Evolutionary conservation across 805 yeast genomes (phyloP), one percentile per base, ranked within the genome.

Genomic region (Pichia cabralensis): DNA sequence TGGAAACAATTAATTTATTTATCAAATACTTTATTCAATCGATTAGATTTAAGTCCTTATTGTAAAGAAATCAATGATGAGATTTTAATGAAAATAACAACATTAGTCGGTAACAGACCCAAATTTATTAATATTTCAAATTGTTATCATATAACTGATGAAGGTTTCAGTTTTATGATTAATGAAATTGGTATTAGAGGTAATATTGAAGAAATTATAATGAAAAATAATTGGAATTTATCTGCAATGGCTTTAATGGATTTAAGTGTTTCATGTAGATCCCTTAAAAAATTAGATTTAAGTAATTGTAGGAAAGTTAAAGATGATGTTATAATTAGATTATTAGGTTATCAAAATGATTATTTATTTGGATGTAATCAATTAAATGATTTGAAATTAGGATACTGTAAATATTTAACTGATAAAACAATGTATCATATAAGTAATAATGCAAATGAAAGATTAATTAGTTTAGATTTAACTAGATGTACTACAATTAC

Each of bases 181-280:
- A 78, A 74, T 46, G 82, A 79, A 44, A 66, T 79, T 35, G 86
- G 86, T 2, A 74, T 77, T 45, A 51, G 73, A 26, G 85, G 85
- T 3, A 62, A 65, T 22, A 67, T 81, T 29, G 61, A 62, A 34
- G 55, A 57, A 8, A 57, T 81, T 32, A 67, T 64, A 40, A 77
- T 80, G 85, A 65, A 63, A 41, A 73, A 81, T 12, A 77, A 72
- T 31, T 80, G 89, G 89, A 83, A 78, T 45, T 74, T 81, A 8
- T 71, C 78, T 39, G 83, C 85, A 3, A 76, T 79, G 83, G 81
- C 88, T 3, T 77, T 80, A 21, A 78, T 80, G 85, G 89, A 81
- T 51, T 55, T 80, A 27, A 69, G 84, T 2, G 75, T 71, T 2
- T 74, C 79, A 22, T 86, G 86, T 8, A 60, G 64, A 22, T 56